Evolutionary conservation across 805 yeast species (phyloP), one percentile per base, ranked within the genome.

Genomic region (Kazachstania kunashirensis): DNA sequence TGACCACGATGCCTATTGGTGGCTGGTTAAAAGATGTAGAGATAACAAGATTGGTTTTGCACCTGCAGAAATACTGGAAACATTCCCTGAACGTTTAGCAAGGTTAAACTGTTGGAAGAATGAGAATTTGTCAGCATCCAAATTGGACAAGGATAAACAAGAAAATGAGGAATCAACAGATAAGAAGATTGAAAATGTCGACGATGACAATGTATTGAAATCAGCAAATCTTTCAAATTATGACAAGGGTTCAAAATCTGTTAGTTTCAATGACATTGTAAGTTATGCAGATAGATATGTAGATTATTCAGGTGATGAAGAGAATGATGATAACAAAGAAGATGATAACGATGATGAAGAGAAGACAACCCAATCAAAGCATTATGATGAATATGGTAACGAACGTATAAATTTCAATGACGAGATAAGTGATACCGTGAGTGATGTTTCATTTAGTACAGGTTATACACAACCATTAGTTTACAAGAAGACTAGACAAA

Each of bases 1-100:
- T 53, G 98, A 92, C 53, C 78, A 82, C 33, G 96, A 92, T 60
- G 73, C 84, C 42, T 92, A 92, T 61, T 92, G 98, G 98, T 92
- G 98, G 97, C 66, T 89, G 9, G 89, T 92, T 47, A 58, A 71
- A 49, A 55, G 68, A 42, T 65, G 66, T 29, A 59, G 55, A 31
- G 82, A 77, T 53, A 78, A 78, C 3, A 71, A 77, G 46, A 77
- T 89, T 36, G 98, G 98, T 1, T 92, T 88, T 65, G 94, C 94
- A 2, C 98, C 98, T 1, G 97, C 96, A 1, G 98, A 92, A 57
- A 76, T 92, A 40, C 63, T 92, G 25, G 98, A 92, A 59, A 84
- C 95, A 0, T 86, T 84, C 43, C 81, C 77, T 32, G 98, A 92
- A 60, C 67, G 97, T 40, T 62, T 92, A 37, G 98, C 98, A 0